These are phyloP conservation scores for Collariella sp. DNA, from an alignment of 495 filamentous ascomycete species.

Conservation along the genomic window DNA sequence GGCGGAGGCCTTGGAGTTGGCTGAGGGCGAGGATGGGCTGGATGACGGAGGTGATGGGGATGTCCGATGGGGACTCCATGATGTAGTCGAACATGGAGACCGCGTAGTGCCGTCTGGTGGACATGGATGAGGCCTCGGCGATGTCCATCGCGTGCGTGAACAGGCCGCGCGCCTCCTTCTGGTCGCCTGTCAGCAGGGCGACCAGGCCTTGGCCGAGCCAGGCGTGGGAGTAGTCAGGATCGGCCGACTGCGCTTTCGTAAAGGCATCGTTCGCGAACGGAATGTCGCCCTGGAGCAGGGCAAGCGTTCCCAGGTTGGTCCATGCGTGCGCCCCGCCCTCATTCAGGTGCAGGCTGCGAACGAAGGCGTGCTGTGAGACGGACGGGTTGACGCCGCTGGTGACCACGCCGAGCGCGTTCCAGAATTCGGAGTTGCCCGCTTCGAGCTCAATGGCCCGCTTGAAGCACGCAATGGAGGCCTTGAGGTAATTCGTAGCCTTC, in stretches of 20 bases:
- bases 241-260: constrained; percentile 80
- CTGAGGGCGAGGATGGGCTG: constrained; percentile 79
- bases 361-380: constrained; percentile 88
- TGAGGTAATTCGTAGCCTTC: constrained; percentile 56
- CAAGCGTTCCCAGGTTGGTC: constrained; percentile 85
- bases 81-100: constrained; percentile 73
- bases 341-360: constrained; percentile 88
- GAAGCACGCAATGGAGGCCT: constrained; percentile 82
- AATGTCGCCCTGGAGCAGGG: constrained; percentile 72
- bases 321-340: constrained; percentile 73
- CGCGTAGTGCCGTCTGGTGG: constrained; percentile 68
- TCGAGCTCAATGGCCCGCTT: constrained; percentile 95
- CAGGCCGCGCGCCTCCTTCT: constrained; percentile 65
- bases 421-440: constrained; percentile 92
- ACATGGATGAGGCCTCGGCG: constrained; percentile 58
- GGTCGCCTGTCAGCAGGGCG: constrained; percentile 63
- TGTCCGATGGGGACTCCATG: constrained; percentile 42
- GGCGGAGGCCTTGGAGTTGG: constrained; percentile 62
- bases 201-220: constrained; percentile 92
- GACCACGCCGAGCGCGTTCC: constrained; percentile 89
- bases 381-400: constrained; percentile 76
- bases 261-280: constrained; percentile 83
- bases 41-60: constrained; percentile 51
- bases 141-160: constrained; percentile 98
- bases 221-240: constrained; percentile 84